These are phyloP conservation scores for Entonaema liquescens DNA, from an alignment of 495 filamentous ascomycete species.

Conservation along the genomic window DNA sequence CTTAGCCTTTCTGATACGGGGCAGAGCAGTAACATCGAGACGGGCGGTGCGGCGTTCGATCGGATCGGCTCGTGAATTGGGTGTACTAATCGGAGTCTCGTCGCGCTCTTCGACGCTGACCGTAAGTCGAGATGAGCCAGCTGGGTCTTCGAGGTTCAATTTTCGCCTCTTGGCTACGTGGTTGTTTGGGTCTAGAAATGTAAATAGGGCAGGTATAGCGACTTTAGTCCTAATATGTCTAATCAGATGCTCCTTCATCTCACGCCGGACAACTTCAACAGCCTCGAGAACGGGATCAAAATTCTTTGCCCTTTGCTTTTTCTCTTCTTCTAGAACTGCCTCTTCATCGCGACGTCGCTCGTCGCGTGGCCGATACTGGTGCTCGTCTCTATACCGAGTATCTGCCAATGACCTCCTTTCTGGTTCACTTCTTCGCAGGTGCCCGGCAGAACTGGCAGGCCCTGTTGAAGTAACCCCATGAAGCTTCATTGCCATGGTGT, in stretches of 20 bases:
- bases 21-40: constrained; percentile 70
- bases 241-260: constrained; percentile 84
- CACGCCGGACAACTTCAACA: constrained; percentile 75
- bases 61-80: constrained; percentile 70
- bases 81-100: constrained; percentile 67
- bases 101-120: constrained; percentile 63
- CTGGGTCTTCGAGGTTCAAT: constrained; percentile 77
- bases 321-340: constrained; percentile 84
- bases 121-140: constrained; percentile 57
- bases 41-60: constrained; percentile 59
- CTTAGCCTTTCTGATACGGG: constrained; percentile 74
- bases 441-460: constrained; percentile 14
- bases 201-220: constrained; percentile 79
- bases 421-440: constrained; percentile 29
- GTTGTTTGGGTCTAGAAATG: constrained; percentile 83
- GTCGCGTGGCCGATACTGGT: constrained; percentile 62
- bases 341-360: constrained; percentile 70
- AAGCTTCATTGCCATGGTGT: constrained; percentile 90
- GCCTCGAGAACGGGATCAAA: constrained; percentile 89
- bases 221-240: constrained; percentile 86
- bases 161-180: constrained; percentile 78
- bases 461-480: constrained; percentile 64
- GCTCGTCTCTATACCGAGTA: constrained; percentile 41
- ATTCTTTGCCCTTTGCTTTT: constrained; percentile 78
- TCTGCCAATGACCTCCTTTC: constrained; percentile 51